Evolutionary conservation across 306 rosid genomes (phyloP).

Genomic region (Crataegus laevigata): DNA sequence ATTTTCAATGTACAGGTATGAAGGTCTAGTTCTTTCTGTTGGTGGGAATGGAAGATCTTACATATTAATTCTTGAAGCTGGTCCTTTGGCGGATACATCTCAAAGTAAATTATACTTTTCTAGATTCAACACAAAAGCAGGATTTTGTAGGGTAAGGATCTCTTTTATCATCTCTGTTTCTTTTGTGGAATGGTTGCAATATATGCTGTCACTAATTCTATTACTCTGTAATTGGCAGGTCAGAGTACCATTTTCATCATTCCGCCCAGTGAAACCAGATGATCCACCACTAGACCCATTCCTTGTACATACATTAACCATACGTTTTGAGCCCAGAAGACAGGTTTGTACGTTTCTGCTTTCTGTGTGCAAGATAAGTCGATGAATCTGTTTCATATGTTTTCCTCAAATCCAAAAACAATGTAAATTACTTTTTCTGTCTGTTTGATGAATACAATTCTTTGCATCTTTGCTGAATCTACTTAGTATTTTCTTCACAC

Average conservation of each 20-base stretch:
- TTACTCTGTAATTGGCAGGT: constrained; percentile 52
- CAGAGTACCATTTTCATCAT: constrained; percentile 86
- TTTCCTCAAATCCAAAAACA: neutral
- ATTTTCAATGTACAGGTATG: constrained; percentile 50
- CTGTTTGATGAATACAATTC: neutral
- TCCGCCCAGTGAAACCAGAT: constrained; percentile 88
- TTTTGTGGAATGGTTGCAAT: neutral
- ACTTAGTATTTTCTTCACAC: constrained; percentile 30
- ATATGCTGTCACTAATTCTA: constrained; percentile 14
- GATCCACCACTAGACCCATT: constrained; percentile 88
- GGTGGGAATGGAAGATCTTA: constrained; percentile 97
- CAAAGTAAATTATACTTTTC: constrained; percentile 86
- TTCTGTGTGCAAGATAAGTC: constrained; percentile 7
- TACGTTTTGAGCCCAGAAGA: constrained; percentile 97
- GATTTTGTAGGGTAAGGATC: constrained; percentile 80
- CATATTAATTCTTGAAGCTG: constrained; percentile 81
- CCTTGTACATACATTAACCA: constrained; percentile 87
- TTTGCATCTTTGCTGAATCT: constrained; percentile 18
- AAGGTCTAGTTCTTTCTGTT: constrained; percentile 90
- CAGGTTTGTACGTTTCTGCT: constrained; percentile 48
- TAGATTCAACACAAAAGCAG: constrained; percentile 82
- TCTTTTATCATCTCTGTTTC: neutral
- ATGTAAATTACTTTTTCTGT: neutral
- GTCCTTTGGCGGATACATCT: constrained; percentile 67
- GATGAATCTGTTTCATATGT: neutral